phyloP scores from a whole-genome alignment of 2,329 filamentous ascomycete species.

The Clonostachys sp. region DNA sequence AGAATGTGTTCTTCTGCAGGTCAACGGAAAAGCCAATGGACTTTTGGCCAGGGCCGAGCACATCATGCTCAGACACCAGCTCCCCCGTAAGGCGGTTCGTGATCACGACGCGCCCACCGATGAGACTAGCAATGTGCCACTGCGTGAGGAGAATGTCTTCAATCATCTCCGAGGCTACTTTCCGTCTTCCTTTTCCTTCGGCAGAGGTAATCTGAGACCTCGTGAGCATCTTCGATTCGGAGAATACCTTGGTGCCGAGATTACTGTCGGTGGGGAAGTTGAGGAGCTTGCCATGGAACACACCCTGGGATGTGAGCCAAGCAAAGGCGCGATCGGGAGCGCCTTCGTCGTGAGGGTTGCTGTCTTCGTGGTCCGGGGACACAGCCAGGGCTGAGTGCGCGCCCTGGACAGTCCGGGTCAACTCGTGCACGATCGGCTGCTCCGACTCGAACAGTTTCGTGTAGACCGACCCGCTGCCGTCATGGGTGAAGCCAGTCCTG shows the following conservation, averaged over 20 bases:
- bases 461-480: constrained; percentile 83
- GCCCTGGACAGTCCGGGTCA: constrained; percentile 51
- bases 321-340: constrained; percentile 70
- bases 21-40: constrained; percentile 84
- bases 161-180: constrained; percentile 33
- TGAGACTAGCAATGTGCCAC: constrained; percentile 84
- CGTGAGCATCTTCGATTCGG: constrained; percentile 72
- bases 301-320: constrained; percentile 83
- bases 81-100: constrained; percentile 83
- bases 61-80: constrained; percentile 77
- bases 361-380: constrained; percentile 67
- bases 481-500: constrained; percentile 67
- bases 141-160: constrained; percentile 82
- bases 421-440: constrained; percentile 71
- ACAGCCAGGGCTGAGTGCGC: constrained; percentile 59
- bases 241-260: constrained; percentile 70
- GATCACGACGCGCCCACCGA: constrained; percentile 78
- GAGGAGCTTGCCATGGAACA: constrained; percentile 80
- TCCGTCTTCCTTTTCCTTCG: constrained; percentile 41
- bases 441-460: constrained; percentile 84
- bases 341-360: constrained; percentile 19
- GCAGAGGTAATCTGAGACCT: constrained; percentile 65
- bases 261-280: constrained; percentile 53
- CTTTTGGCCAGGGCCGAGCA: constrained; percentile 75
- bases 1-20: constrained; percentile 92